Evolutionary conservation across 164 flowering plant genomes (phyloP).

Genomic region (Liquidambar formosana): DNA sequence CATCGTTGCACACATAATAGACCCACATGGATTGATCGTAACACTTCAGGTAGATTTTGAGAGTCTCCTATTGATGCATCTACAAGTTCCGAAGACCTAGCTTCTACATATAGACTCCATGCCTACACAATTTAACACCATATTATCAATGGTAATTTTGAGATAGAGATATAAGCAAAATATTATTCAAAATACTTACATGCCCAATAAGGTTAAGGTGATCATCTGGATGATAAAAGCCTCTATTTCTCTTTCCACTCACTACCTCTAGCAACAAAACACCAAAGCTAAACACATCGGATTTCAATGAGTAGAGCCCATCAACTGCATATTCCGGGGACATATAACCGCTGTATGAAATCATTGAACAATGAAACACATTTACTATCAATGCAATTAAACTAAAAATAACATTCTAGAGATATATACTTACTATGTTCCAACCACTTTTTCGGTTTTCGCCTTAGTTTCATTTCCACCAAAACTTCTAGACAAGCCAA

Average conservation of each 20-base stretch:
- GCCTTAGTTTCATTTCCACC: conserved; percentile 14
- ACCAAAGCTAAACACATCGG: conserved; percentile 25
- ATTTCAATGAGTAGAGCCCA: conserved; percentile 23
- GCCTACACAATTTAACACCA: background rate
- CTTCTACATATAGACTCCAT: background rate
- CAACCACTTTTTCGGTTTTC: conserved; percentile 14
- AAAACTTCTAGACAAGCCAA: background rate
- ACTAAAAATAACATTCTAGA: background rate
- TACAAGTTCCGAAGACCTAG: background rate
- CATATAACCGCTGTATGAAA: conserved; percentile 21
- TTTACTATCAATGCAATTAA: background rate
- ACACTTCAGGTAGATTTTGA: background rate
- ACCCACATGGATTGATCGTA: conserved; percentile 6
- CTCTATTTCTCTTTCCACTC: conserved; percentile 18
- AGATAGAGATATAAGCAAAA: too few species aligned
- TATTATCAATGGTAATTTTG: too few species aligned
- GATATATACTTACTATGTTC: conserved; percentile 19
- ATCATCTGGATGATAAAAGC: conserved; percentile 6
- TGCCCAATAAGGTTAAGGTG: conserved; percentile 8
- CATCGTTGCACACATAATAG: conserved; percentile 1
- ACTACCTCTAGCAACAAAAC: conserved; percentile 16
- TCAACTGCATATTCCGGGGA: conserved; percentile 27
- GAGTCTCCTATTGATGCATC: background rate
- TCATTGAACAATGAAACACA: background rate
- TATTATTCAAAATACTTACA: conserved; percentile 1